Percentiles rank a stretch among this genome's conserved stretches.
Evolutionary conservation across 2,329 filamentous ascomycete species (phyloP).

Genomic region (Didymellaceae sp.): DNA sequence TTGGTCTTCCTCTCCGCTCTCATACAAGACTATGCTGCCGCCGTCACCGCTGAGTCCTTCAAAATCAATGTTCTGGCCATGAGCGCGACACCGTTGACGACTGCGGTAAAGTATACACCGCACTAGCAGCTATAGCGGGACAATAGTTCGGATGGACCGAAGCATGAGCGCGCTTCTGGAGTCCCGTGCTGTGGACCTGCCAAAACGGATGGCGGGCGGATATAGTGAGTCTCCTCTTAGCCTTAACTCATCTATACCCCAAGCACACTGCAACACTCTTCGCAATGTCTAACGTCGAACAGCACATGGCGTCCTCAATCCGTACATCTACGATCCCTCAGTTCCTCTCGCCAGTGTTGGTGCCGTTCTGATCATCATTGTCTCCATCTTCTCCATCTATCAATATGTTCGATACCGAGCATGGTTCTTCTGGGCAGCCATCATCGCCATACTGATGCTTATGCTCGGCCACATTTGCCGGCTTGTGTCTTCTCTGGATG

Average conservation of each 20-base stretch:
- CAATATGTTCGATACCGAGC: constrained; percentile 45
- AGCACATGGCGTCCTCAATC: constrained; percentile 38
- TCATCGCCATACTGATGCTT: constrained; percentile 52
- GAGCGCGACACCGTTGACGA: constrained; percentile 7
- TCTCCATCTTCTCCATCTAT: constrained; percentile 40
- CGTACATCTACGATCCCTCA: constrained; percentile 59
- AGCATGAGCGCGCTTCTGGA: constrained; percentile 13
- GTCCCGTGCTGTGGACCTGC: constrained; percentile 24
- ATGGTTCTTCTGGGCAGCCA: constrained; percentile 47
- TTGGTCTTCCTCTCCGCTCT: constrained; percentile 21
- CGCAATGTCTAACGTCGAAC: constrained; percentile 4
- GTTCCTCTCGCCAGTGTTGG: constrained; percentile 53
- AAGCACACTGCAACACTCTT: neutral
- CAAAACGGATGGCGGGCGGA: constrained; percentile 29
- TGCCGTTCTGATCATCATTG: constrained; percentile 49
- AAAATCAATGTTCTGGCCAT: constrained; percentile 12
- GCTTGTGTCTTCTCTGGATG: constrained; percentile 49
- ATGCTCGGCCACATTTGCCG: constrained; percentile 61
- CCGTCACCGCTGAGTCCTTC: neutral
- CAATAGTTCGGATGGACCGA: constrained; percentile 20
- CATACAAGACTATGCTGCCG: constrained; percentile 23
- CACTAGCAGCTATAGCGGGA: constrained; percentile 10
- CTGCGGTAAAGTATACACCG: constrained; percentile 4
- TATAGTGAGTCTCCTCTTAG: constrained; percentile 28
- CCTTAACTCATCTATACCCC: constrained; percentile 1